Evolutionary conservation across 768 basidiomycete species (phyloP), one percentile per base, ranked within the genome.

Genomic region (Suillus variegatus): DNA sequence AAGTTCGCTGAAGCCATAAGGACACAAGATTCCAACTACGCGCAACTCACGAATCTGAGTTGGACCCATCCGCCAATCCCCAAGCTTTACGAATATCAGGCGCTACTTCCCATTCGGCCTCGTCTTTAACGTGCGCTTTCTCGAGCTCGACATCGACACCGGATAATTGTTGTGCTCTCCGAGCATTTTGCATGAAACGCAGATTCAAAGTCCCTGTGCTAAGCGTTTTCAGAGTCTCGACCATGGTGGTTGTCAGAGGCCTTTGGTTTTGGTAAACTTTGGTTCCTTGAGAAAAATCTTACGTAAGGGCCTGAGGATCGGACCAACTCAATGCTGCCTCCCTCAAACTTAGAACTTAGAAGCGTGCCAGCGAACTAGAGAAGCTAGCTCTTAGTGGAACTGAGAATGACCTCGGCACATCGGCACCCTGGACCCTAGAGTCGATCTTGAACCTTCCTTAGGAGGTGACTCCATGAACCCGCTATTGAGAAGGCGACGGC

Each of bases 131-230:
- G 69, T 81, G 81, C 3, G 86, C 85, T 58, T 82, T 81, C 55
- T 86, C 84, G 1, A 80, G 75, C 67, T 86, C 82, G 18, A 83
- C 82, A 64, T 86, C 82, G 16, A 83, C 82, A 64, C 80, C 80
- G 32, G 83, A 79, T 18, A 84, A 71, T 16, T 84, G 80, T 66
- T 87, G 86, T 25, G 84, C 79, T 2, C 85, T 82, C 2, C 85
- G 83, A 0, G 88, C 86, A 76, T 88, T 89, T 74, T 89, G 89
- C 89, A 91, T 91, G 73, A 91, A 91, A 2, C 85, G 84, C 52
- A 91, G 81, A 69, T 85, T 84, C 10, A 90, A 79, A 0, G 89
- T 90, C 36, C 88, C 82, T 35, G 81, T 83, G 74, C 89, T 91
- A 44, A 91, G 80, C 3, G 82, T 43, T 74, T 87, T 88, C 51